Evolutionary conservation across 139 green algal species (phyloP).

Genomic region (Deuterostichococcus epilithicus): DNA sequence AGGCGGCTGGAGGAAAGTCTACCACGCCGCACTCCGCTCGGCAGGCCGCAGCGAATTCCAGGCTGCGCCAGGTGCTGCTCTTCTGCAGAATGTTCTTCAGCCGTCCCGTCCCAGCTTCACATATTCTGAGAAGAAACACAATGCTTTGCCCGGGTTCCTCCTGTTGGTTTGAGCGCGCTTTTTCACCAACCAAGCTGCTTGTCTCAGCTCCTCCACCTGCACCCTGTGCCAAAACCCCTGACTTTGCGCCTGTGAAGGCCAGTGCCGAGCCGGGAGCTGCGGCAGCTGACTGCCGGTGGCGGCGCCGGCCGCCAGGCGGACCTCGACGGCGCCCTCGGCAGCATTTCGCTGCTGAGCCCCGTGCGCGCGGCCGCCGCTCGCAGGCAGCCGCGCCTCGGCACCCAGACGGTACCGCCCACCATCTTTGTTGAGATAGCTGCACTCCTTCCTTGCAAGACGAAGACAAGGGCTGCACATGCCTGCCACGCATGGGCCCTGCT

Average conservation of each 20-base stretch:
- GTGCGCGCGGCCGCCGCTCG: background rate
- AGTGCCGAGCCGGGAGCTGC: background rate
- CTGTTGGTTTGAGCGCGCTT: background rate
- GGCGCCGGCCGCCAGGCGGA: background rate
- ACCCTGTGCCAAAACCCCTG: background rate
- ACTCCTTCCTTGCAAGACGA: background rate
- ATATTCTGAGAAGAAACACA: background rate
- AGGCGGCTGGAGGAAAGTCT: background rate
- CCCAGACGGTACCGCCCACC: no score
- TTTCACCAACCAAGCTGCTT: background rate
- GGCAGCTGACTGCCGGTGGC: background rate
- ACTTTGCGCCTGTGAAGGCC: background rate
- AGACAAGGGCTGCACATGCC: no score
- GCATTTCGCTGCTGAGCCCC: slow-evolving; percentile 19
- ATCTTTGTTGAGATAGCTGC: background rate
- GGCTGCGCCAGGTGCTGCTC: background rate
- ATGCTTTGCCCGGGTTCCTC: background rate
- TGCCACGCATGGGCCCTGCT: background rate
- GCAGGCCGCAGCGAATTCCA: background rate
- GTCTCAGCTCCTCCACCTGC: background rate
- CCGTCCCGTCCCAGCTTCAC: background rate
- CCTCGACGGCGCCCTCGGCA: background rate
- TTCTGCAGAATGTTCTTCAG: background rate
- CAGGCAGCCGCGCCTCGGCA: background rate
- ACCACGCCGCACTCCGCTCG: background rate